These are phyloP conservation scores for Didymella keratinophila DNA, from an alignment of 2,329 filamentous ascomycete genomes.

Conservation along the genomic window DNA sequence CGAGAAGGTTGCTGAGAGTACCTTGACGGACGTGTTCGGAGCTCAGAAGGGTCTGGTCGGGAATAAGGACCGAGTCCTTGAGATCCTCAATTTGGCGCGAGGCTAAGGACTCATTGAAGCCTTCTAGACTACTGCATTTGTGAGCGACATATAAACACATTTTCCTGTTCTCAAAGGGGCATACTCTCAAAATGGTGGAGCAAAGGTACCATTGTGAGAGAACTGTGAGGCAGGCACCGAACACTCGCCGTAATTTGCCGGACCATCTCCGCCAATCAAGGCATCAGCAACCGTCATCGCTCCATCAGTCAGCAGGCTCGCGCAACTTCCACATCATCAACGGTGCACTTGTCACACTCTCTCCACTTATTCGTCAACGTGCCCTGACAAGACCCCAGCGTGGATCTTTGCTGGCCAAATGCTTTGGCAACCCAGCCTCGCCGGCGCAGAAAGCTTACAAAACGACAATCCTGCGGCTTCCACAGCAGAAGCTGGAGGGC, in stretches of 20 bases:
- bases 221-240: not conserved
- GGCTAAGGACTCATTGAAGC: constrained; percentile 1
- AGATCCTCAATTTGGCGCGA: constrained; percentile 22
- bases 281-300: not conserved
- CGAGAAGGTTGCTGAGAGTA: constrained; percentile 33
- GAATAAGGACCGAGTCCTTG: constrained; percentile 23
- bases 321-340: not conserved
- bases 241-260: not conserved
- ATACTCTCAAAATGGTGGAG: not conserved
- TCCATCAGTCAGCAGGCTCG: not conserved
- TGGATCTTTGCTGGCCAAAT: not conserved
- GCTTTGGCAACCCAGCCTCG: not conserved
- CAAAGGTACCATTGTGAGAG: not conserved
- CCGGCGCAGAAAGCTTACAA: not conserved
- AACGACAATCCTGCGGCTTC: not conserved
- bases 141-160: not conserved
- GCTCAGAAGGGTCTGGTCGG: constrained; percentile 10
- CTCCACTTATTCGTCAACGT: not conserved
- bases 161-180: no score
- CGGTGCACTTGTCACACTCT: not conserved
- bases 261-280: not conserved
- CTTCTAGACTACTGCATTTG: not conserved
- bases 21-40: constrained; percentile 32
- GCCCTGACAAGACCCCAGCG: not conserved
- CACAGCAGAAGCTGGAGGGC: not conserved